Evolutionary conservation across 148 eudicot genomes (phyloP).

Genomic region (Chenopodium berlandieri): DNA sequence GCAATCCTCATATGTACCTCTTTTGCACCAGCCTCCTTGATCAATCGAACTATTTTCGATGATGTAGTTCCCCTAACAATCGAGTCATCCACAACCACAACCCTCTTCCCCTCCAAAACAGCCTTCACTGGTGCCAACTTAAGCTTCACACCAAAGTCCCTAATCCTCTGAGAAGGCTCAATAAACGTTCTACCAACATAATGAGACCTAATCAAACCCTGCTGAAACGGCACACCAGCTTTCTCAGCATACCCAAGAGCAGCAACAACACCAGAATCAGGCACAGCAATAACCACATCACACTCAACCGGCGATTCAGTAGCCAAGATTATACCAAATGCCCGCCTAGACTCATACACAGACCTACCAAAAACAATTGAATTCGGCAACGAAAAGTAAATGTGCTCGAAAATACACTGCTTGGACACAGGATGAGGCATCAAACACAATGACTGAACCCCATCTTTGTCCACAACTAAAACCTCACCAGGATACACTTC

Average conservation of each 20-base stretch:
- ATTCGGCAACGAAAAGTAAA: slow-evolving; percentile 75
- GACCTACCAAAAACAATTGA: slow-evolving; percentile 79
- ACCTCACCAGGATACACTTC: slow-evolving; percentile 86
- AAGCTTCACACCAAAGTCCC: slow-evolving; percentile 86
- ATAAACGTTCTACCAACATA: slow-evolving; percentile 86
- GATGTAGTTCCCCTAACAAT: slow-evolving; percentile 91
- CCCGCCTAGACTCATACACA: slow-evolving; percentile 57
- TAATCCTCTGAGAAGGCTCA: slow-evolving; percentile 79
- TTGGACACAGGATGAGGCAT: slow-evolving; percentile 66
- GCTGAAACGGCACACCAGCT: slow-evolving; percentile 72
- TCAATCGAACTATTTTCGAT: slow-evolving; percentile 73
- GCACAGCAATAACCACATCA: slow-evolving; percentile 92
- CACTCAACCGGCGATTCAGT: slow-evolving; percentile 71
- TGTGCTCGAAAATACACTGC: slow-evolving; percentile 83
- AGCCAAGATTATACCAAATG: slow-evolving; percentile 62
- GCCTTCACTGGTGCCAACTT: slow-evolving; percentile 65
- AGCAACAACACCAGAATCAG: slow-evolving; percentile 92
- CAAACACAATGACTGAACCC: slow-evolving; percentile 50
- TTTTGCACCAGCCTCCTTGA: slow-evolving; percentile 75
- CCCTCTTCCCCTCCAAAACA: slow-evolving; percentile 84
- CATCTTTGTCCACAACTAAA: slow-evolving; percentile 75
- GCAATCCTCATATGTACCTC: slow-evolving; percentile 79
- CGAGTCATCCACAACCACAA: slow-evolving; percentile 91
- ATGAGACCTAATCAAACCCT: slow-evolving; percentile 79
- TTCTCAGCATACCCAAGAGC: slow-evolving; percentile 81